phyloP scores from a whole-genome alignment of 2,329 filamentous ascomycete species.

The Chaetomiaceae sp. region DNA sequence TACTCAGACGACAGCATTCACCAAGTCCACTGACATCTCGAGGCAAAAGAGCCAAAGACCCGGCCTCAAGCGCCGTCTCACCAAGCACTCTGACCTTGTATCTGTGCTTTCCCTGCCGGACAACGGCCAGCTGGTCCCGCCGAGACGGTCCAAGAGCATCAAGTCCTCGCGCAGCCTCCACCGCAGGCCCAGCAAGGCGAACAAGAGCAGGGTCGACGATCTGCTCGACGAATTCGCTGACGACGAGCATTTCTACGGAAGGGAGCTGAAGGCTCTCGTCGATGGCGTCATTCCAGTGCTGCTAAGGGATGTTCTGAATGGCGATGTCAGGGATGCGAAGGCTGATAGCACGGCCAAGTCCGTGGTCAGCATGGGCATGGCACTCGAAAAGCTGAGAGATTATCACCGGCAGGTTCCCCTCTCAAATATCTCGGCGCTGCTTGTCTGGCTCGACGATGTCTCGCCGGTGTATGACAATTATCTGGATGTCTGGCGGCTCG shows the following conservation, averaged over 20 bases:
- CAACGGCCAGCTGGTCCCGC: slow-evolving; percentile 41
- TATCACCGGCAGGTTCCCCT: slow-evolving; percentile 77
- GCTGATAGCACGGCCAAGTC: slow-evolving; percentile 68
- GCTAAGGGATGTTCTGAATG: slow-evolving; percentile 75
- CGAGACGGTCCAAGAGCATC: slow-evolving; percentile 62
- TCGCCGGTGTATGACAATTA: slow-evolving; percentile 81
- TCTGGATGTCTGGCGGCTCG: slow-evolving; percentile 81
- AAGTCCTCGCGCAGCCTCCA: slow-evolving; percentile 75
- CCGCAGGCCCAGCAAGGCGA: slow-evolving; percentile 62
- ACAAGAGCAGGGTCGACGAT: slow-evolving; percentile 66
- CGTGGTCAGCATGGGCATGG: slow-evolving; percentile 90
- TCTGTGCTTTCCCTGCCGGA: slow-evolving; percentile 79
- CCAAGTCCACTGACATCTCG: slow-evolving; percentile 43
- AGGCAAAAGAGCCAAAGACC: slow-evolving; percentile 45
- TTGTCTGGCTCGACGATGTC: slow-evolving; percentile 76
- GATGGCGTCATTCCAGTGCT: slow-evolving; percentile 94
- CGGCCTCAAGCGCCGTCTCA: slow-evolving; percentile 68
- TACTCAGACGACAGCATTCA: slow-evolving; percentile 49
- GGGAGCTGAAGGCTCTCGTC: slow-evolving; percentile 87
- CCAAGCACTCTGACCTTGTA: slow-evolving; percentile 89
- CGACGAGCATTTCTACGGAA: slow-evolving; percentile 83
- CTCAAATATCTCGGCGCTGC: slow-evolving; percentile 64
- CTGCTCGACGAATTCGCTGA: slow-evolving; percentile 74
- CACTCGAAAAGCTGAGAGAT: slow-evolving; percentile 76
- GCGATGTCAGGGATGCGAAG: slow-evolving; percentile 49